Evolutionary conservation across 202 grass and related monocot genomes (phyloP).

Genomic region (Elaeis oleifera): DNA sequence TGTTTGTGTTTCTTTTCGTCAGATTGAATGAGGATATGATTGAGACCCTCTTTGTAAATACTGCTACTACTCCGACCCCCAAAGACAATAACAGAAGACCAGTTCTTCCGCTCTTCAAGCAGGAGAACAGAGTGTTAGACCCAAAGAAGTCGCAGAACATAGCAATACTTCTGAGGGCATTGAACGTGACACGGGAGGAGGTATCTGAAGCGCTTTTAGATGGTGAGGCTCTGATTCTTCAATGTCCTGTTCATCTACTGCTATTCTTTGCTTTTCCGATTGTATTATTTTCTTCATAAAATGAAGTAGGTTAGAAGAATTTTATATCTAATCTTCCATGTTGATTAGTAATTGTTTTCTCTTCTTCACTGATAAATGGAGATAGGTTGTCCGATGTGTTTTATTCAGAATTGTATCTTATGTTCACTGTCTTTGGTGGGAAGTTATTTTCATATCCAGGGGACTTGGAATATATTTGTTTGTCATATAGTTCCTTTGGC

Average conservation of each 20-base stretch:
- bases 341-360: no score
- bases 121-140: conserved; percentile 97
- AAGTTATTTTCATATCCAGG: conserved; percentile 26
- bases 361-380: no score
- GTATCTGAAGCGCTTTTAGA: conserved; percentile 82
- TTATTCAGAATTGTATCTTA: neutral
- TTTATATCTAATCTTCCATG: no score
- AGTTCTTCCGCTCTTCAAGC: conserved; percentile 35
- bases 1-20: conserved; percentile 1
- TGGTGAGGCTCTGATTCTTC: conserved; percentile 33
- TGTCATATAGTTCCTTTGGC: conserved; percentile 3
- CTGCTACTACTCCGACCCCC: conserved; percentile 31
- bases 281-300: no score
- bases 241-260: neutral
- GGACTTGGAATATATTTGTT: neutral
- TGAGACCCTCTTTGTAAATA: conserved; percentile 90
- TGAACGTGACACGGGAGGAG: conserved; percentile 92
- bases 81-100: conserved; percentile 56
- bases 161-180: conserved; percentile 78
- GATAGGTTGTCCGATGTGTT: neutral
- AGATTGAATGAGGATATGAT: conserved; percentile 98
- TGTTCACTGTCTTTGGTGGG: conserved; percentile 25
- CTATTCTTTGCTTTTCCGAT: no score
- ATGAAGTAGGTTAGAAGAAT: no score
- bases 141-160: conserved; percentile 99